Percentiles rank a stretch among this genome's conserved stretches.
These are phyloP conservation scores for Globisporangium perplexum DNA, from an alignment of 352 stramenopile genomes.

Conservation along the genomic window DNA sequence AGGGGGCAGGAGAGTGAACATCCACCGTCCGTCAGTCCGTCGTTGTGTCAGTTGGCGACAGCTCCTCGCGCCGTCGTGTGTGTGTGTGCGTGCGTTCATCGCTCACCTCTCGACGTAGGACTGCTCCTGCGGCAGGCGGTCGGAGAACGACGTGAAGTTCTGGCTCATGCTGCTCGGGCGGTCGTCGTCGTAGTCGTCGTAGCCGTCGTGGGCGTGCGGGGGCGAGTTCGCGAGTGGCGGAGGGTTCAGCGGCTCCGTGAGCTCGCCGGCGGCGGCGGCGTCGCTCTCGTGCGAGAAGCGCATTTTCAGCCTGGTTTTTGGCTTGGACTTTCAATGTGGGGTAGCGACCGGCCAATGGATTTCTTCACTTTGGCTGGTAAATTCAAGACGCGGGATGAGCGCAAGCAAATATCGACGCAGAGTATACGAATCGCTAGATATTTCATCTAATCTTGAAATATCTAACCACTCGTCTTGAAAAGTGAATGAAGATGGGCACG, in stretches of 20 bases:
- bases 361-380: no score
- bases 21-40: not conserved
- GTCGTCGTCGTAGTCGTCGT: not conserved
- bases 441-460: not conserved
- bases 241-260: constrained; percentile 18
- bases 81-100: no score
- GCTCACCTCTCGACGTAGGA: constrained; percentile 12
- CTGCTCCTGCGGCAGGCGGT: constrained; percentile 16
- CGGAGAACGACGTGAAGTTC: constrained; percentile 13
- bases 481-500: no score
- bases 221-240: constrained; percentile 5
- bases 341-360: no score
- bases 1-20: not conserved
- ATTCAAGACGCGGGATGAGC: no score
- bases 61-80: no score
- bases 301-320: constrained; percentile 1
- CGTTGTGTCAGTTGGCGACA: no score
- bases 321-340: no score
- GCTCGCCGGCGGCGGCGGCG: not conserved
- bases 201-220: not conserved
- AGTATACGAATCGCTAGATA: not conserved
- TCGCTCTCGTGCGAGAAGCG: constrained; percentile 3
- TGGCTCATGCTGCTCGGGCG: constrained; percentile 14
- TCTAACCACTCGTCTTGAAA: not conserved
- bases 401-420: no score